Conservation (phyloP, 2,329 filamentous ascomycete species). For the Epichloe sibirici region DNA sequence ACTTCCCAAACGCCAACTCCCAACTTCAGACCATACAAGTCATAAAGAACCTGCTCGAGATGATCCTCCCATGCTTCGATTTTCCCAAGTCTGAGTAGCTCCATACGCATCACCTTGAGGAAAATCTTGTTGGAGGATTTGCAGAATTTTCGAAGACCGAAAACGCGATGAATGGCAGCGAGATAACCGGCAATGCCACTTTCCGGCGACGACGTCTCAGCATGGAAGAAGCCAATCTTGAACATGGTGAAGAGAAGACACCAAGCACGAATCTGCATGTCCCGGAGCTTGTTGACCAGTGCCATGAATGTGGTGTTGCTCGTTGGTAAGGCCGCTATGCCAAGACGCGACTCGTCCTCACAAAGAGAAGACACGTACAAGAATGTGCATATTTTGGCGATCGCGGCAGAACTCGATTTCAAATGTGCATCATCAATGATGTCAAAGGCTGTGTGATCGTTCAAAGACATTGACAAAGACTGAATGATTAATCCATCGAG, state of each 20-base stretch:
- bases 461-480: constrained; percentile 55
- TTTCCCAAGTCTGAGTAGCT: constrained; percentile 64
- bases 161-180: constrained; percentile 67
- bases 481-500: constrained; percentile 66
- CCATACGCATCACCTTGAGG: constrained; percentile 76
- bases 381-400: constrained; percentile 60
- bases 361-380: constrained; percentile 70
- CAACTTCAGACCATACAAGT: constrained; percentile 71
- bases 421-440: constrained; percentile 75
- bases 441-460: constrained; percentile 61
- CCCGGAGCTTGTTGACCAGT: constrained; percentile 57
- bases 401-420: constrained; percentile 55
- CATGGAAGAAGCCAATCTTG: constrained; percentile 62
- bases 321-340: constrained; percentile 50
- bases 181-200: constrained; percentile 71
- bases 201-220: constrained; percentile 44
- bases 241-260: constrained; percentile 73
- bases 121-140: constrained; percentile 78
- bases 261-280: constrained; percentile 83
- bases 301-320: constrained; percentile 42
- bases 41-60: constrained; percentile 71
- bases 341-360: constrained; percentile 76
- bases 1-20: constrained; percentile 54
- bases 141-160: constrained; percentile 77
- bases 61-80: constrained; percentile 79